Evolutionary conservation across 2,329 filamentous ascomycete genomes (phyloP), one percentile per base, ranked within the genome.

Genomic region (Penicillium sp.): DNA sequence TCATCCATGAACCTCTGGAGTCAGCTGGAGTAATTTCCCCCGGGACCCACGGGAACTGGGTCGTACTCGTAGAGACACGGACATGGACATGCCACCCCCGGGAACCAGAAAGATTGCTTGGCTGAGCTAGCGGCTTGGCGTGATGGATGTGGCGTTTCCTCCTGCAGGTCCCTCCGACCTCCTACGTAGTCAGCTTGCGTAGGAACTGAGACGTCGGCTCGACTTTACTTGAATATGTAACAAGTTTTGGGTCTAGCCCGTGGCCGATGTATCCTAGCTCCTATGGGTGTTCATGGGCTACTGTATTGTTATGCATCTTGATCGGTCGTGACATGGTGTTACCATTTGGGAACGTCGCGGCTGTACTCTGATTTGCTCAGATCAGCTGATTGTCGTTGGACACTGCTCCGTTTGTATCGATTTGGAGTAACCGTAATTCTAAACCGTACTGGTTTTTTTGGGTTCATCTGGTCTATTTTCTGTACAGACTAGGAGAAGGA

Each of bases 71-170:
- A 50, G 18, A 27, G 39, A 13, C n/a, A 35, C 20, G 42, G 20
- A 23, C 20, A 2, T 23, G 20, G 20, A 23, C 15, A 23, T 23
- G 20, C 20, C 20, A 23, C 2, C 20, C 20, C 20, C 20, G 20
- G 20, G 20, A 23, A 3, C 43, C 24, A 50, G 46, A 39, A 35
- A 40, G 42, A 46, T 38, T 54, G 41, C 44, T 45, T 43, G 47
- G 45, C 41, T 12, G 28, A 15, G 40, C 39, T 47, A 56, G 46
- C 15, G 52, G 20, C 56, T 57, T 58, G 56, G 56, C 55, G 33
- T 8, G 18, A 20, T 23, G 33, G 33, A 23, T 37, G 33, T 37
- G 33, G 32, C 32, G 32, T n/a, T 28, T 42, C 3, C 23, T 32
- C 2, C 9, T 27, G 24, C 20, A 3, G 32, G 33, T 23, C 20